phyloP scores from a whole-genome alignment of 1,284 basidiomycete genomes.

The Heterobasidion parviporum region DNA sequence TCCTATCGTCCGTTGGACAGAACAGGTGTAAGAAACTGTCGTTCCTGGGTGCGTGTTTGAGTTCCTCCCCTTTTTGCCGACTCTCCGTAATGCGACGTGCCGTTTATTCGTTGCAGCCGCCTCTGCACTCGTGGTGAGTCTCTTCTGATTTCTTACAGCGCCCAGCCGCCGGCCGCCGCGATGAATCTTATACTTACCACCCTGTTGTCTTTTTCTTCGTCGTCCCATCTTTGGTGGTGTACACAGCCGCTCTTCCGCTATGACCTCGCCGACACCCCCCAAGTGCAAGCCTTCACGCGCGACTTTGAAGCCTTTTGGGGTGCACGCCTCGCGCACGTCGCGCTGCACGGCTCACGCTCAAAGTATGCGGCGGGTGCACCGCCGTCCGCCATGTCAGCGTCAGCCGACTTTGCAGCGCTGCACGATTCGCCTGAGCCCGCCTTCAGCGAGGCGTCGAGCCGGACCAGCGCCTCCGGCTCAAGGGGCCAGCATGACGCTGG shows the following conservation, averaged over 20 bases:
- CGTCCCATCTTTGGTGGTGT: neutral
- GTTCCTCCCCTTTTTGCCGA: conserved; percentile 6
- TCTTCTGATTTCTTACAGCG: neutral
- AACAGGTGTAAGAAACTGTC: conserved; percentile 49
- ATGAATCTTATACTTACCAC: neutral
- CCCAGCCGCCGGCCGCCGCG: neutral
- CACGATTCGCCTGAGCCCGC: too few species aligned
- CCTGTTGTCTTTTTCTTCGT: neutral
- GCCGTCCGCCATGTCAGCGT: conserved; percentile 7
- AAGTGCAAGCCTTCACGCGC: conserved; percentile 44
- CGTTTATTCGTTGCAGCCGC: conserved; percentile 38
- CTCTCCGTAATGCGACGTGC: conserved; percentile 7
- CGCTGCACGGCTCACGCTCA: conserved; percentile 4
- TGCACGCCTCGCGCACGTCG: conserved; percentile 29
- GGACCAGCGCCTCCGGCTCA: too few species aligned
- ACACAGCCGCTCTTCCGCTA: conserved; percentile 58
- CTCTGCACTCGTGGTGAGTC: conserved; percentile 51
- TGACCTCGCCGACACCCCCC: conserved; percentile 42
- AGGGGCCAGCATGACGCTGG: too few species aligned
- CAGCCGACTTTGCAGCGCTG: conserved; percentile 3
- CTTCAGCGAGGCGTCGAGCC: too few species aligned
- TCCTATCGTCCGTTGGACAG: conserved; percentile 52
- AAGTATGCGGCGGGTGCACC: neutral
- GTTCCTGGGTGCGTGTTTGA: conserved; percentile 47
- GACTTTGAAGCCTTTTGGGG: conserved; percentile 64